Percentiles rank a stretch among this genome's conserved stretches.
Conservation (phyloP, 495 filamentous ascomycete species). For the Xylaria palmicola region DNA sequence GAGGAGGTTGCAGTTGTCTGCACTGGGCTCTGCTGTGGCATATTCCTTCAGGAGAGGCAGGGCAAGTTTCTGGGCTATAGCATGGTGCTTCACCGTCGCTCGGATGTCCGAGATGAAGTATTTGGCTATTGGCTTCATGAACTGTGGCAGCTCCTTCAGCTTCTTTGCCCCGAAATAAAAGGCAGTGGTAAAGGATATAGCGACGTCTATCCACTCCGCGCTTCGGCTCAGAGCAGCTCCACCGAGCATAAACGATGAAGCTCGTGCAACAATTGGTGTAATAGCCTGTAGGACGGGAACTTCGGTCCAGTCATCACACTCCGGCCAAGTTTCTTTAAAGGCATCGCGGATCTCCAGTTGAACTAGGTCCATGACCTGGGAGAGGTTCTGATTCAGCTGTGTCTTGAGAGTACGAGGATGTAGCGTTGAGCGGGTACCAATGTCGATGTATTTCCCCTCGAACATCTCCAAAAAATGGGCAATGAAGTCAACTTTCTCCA, state of each 20-base stretch:
- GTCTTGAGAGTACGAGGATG: slow-evolving; percentile 14
- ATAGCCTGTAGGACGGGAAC: background rate
- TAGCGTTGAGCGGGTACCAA: slow-evolving; percentile 17
- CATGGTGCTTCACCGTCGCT: slow-evolving; percentile 11
- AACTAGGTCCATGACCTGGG: slow-evolving; percentile 6
- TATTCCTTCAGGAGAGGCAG: background rate
- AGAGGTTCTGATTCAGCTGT: slow-evolving; percentile 14
- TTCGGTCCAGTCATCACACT: too few relatives aligned
- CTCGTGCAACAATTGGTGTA: slow-evolving; percentile 15
- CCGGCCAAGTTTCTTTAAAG: slow-evolving; percentile 13
- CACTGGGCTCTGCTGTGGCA: background rate
- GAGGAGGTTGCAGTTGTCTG: slow-evolving; percentile 13
- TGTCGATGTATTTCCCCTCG: slow-evolving; percentile 21
- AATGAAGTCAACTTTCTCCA: slow-evolving; percentile 21
- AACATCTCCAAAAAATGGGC: slow-evolving; percentile 23
- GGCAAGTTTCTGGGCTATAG: slow-evolving; percentile 6
- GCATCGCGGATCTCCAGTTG: slow-evolving; percentile 17
- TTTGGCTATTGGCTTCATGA: background rate
- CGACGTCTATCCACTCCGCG: slow-evolving; percentile 9
- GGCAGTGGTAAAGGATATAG: slow-evolving; percentile 14
- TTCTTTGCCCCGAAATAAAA: slow-evolving; percentile 14
- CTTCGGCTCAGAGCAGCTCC: slow-evolving; percentile 8
- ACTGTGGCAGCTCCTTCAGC: slow-evolving; percentile 10
- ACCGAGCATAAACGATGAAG: slow-evolving; percentile 17
- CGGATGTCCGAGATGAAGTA: slow-evolving; percentile 4